Conservation (phyloP, 441 rosid genomes). For the Macaranga tanarius region DNA sequence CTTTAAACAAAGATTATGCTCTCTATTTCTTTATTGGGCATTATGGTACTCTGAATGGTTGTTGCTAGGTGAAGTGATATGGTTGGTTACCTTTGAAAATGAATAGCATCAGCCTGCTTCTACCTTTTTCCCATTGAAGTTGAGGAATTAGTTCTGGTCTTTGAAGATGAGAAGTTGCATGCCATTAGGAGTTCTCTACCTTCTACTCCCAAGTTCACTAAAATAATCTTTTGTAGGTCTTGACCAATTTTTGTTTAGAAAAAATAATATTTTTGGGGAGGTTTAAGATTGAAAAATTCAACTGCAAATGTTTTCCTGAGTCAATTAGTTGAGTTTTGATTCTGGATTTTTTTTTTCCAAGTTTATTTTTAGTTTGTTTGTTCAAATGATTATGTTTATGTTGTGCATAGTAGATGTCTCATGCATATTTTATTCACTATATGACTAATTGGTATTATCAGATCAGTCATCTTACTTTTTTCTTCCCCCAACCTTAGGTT, state of each 20-base stretch:
- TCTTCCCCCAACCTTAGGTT: not conserved
- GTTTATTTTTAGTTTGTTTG: not conserved
- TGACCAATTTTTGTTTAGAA: not conserved
- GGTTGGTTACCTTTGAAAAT: slow-evolving; percentile 1
- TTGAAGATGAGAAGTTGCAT: not conserved
- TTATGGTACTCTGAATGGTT: not conserved
- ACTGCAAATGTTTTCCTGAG: not conserved
- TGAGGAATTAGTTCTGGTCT: no score
- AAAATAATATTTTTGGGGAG: not conserved
- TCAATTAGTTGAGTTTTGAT: not conserved
- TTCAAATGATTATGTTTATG: not conserved
- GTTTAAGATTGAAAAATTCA: not conserved
- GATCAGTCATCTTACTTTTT: not conserved
- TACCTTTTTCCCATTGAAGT: no score
- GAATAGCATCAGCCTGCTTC: not conserved
- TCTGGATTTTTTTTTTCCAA: not conserved
- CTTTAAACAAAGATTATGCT: not conserved
- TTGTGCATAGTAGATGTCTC: not conserved
- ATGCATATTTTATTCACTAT: not conserved
- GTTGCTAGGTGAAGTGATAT: not conserved
- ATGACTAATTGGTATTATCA: not conserved
- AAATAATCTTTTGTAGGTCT: not conserved
- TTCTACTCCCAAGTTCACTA: not conserved
- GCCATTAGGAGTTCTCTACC: not conserved
- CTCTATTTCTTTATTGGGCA: not conserved